Evolutionary conservation across 164 flowering plant genomes (phyloP), one percentile per base, ranked within the genome.

Genomic region (Santalum album): DNA sequence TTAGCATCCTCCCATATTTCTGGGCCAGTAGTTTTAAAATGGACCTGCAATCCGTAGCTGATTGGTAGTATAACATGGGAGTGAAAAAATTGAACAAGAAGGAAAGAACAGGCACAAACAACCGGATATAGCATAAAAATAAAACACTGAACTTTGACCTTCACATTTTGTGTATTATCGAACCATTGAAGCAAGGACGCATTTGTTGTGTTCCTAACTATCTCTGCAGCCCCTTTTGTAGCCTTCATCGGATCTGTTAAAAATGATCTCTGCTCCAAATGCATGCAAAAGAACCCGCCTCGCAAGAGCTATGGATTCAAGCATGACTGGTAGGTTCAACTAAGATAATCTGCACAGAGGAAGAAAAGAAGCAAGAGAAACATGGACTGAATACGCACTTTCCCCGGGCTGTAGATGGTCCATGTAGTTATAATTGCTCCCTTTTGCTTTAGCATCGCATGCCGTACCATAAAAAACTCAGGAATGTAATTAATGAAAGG

Each of bases 1-100:
- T 76, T 59, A 27, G 91, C 81, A 63, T 87, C 91, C 72, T 84
- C 87, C 96, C 96, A 87, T 71, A 87, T 84, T 71, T 84, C 96
- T 23, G 87, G 89, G 50, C 96, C 89, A 14, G 91, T 84, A 45
- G 87, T 82, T 56, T 87, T 86, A 64, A 82, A 84, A 62, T 87
- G 91, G 52, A 84, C 61, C 96, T 87, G 84, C 44, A 67, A 61
- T 69, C 49, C 58, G 66, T 43, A 43, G 48, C 53, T 40, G 35
- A 35, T 47, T 25, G 7, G 18, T 32, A 18, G 27, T n/a, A 43
- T n/a, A n/a, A 48, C 34, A 18, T 32, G 45, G 40, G 52, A 54
- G 43, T 53, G 0, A 49, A 38, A 38, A 25, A 56, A 3, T 3
- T 29, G 9, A 29, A 29, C 9, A 9, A 29, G 4, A 9, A 29